Evolutionary conservation across 2,329 filamentous ascomycete species (phyloP).

Genomic region (Periconia macrospinosa): DNA sequence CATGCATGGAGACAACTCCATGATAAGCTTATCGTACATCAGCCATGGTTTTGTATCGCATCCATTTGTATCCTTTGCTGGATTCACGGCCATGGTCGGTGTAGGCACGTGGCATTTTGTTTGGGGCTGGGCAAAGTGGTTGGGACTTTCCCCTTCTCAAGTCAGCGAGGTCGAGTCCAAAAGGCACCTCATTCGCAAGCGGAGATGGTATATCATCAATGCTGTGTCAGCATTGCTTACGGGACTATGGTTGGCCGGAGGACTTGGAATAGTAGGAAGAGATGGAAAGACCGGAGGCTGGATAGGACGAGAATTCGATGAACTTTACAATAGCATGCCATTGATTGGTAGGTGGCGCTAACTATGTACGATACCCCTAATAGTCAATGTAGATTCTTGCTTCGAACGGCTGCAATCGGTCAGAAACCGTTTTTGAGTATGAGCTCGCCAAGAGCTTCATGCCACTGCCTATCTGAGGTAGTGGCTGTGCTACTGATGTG

Average conservation of each 20-base stretch:
- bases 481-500: constrained; percentile 23
- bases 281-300: constrained; percentile 73
- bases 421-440: constrained; percentile 23
- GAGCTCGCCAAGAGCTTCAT: constrained; percentile 51
- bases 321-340: constrained; percentile 66
- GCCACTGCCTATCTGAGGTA: constrained; percentile 8
- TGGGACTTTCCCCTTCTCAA: constrained; percentile 64
- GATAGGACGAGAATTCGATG: constrained; percentile 79
- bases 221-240: constrained; percentile 61
- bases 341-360: constrained; percentile 57
- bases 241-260: constrained; percentile 78
- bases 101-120: constrained; percentile 75
- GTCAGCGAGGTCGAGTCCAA: constrained; percentile 53
- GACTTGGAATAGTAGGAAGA: constrained; percentile 74
- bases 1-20: constrained; percentile 82
- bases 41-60: constrained; percentile 81
- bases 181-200: constrained; percentile 59
- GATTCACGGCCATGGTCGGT: constrained; percentile 69
- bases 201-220: constrained; percentile 73
- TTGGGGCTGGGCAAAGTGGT: constrained; percentile 84
- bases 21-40: constrained; percentile 81
- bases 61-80: constrained; percentile 65
- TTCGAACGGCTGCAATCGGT: constrained; percentile 37
- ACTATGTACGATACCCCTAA: constrained; percentile 18
- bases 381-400: constrained; percentile 42